Percentiles rank a stretch among this genome's conserved stretches.
These are phyloP conservation scores for Fusarium praegraminearum DNA, from an alignment of 2,329 filamentous ascomycete species.

Conservation along the genomic window DNA sequence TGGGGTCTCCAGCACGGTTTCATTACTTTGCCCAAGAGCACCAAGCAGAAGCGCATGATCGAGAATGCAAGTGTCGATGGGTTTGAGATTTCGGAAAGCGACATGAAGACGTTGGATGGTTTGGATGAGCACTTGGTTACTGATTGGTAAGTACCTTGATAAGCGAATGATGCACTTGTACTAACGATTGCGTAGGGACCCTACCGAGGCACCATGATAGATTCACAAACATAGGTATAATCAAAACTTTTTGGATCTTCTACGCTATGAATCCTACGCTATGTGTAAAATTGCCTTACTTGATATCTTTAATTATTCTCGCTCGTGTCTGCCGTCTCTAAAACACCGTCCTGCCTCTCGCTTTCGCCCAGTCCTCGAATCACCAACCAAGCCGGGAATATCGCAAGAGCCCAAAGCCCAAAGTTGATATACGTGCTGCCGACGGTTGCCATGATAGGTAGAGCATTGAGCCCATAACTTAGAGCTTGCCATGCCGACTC, in stretches of 20 bases:
- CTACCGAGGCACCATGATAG: slow-evolving; percentile 46
- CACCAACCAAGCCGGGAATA: slow-evolving; percentile 74
- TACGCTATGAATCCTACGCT: no score
- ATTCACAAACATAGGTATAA: background rate
- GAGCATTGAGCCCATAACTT: slow-evolving; percentile 72
- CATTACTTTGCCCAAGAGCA: slow-evolving; percentile 80
- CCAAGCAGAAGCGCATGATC: slow-evolving; percentile 69
- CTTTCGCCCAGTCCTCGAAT: slow-evolving; percentile 7
- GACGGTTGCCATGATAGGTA: slow-evolving; percentile 70
- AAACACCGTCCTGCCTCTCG: background rate
- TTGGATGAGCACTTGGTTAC: slow-evolving; percentile 81
- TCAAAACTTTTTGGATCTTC: background rate
- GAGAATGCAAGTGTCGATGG: slow-evolving; percentile 72
- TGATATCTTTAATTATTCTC: background rate
- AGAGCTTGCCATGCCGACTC: slow-evolving; percentile 77
- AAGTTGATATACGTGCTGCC: slow-evolving; percentile 76
- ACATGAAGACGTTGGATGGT: slow-evolving; percentile 71
- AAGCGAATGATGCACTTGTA: fast-evolving
- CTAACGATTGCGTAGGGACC: slow-evolving; percentile 46
- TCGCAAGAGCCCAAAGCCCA: slow-evolving; percentile 70
- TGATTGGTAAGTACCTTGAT: slow-evolving; percentile 62
- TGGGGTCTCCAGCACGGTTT: slow-evolving; percentile 83
- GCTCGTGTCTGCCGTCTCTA: background rate
- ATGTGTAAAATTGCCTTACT: background rate
- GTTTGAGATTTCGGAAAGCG: slow-evolving; percentile 71